Percentiles rank a stretch among this genome's conserved stretches.
Conservation (phyloP, 2,329 filamentous ascomycete genomes). For the Cordyceps pruinosa region DNA sequence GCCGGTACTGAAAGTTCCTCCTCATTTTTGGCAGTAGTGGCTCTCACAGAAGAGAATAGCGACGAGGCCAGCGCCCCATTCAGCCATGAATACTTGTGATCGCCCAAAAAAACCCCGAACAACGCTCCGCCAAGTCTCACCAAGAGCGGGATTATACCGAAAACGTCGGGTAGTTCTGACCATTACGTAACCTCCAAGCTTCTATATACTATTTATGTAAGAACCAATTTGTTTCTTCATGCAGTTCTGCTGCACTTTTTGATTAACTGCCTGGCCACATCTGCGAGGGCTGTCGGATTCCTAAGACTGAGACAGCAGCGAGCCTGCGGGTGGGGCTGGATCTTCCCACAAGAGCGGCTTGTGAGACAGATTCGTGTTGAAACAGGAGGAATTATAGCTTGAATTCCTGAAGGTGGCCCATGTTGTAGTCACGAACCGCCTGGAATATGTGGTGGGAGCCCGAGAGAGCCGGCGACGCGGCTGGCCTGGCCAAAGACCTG, state of each 20-base stretch:
- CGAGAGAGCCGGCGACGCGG: neutral
- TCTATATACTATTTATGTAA: too few relatives aligned
- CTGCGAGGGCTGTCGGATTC: neutral
- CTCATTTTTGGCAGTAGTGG: too few relatives aligned
- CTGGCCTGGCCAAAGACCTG: neutral
- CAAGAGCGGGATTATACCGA: too few relatives aligned
- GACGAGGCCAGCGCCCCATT: too few relatives aligned
- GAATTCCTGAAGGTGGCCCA: slow-evolving; percentile 5
- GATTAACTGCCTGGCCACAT: neutral
- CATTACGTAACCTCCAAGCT: too few relatives aligned
- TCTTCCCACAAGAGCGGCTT: neutral
- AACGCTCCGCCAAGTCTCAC: too few relatives aligned
- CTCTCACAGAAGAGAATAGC: too few relatives aligned
- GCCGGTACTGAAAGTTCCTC: too few relatives aligned
- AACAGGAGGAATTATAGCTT: neutral
- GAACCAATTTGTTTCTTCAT: too few relatives aligned
- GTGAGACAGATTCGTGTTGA: neutral
- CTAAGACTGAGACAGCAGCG: slow-evolving; percentile 2
- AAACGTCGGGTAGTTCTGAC: too few relatives aligned
- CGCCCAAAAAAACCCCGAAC: too few relatives aligned
- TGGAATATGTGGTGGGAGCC: neutral
- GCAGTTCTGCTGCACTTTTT: neutral
- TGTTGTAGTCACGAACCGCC: neutral
- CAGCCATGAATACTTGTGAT: too few relatives aligned
- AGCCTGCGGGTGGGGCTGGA: neutral